These are phyloP conservation scores for Globisporangium yorkense DNA, from an alignment of 352 stramenopile species.

Conservation along the genomic window DNA sequence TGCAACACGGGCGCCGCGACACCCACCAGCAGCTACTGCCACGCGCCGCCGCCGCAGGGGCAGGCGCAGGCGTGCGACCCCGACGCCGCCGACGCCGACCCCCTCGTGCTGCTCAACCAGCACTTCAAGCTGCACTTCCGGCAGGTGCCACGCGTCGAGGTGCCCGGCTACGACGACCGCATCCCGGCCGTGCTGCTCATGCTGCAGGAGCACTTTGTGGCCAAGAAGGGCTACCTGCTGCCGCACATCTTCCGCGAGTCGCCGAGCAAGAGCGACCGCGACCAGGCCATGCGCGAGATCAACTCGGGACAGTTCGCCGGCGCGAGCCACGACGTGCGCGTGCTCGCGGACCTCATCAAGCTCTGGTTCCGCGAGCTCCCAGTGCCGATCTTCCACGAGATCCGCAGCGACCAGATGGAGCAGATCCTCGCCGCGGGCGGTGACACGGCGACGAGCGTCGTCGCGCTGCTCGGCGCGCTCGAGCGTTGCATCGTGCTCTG, in stretches of 20 bases:
- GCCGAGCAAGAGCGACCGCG: constrained; percentile 79
- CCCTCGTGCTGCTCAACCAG: constrained; percentile 64
- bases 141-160: constrained; percentile 56
- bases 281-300: constrained; percentile 78
- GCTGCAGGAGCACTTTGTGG: constrained; percentile 76
- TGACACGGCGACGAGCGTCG: constrained; percentile 28
- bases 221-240: constrained; percentile 49
- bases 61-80: not conserved
- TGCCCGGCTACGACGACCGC: constrained; percentile 66
- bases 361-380: constrained; percentile 87
- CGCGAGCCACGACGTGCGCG: constrained; percentile 61
- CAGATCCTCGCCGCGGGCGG: constrained; percentile 21
- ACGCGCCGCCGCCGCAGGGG: not conserved
- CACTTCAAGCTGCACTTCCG: constrained; percentile 80
- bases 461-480: constrained; percentile 42
- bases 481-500: constrained; percentile 69
- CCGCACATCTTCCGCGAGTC: constrained; percentile 88
- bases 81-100: not conserved
- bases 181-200: constrained; percentile 85
- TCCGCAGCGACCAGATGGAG: constrained; percentile 67
- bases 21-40: not conserved
- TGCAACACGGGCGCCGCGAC: constrained; percentile 2
- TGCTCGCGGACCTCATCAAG: constrained; percentile 88
- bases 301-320: constrained; percentile 74
- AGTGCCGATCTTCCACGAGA: constrained; percentile 74